These are phyloP conservation scores for Coemansia sp. DNA, from an alignment of 371 early-diverging fungal species.

Conservation along the genomic window DNA sequence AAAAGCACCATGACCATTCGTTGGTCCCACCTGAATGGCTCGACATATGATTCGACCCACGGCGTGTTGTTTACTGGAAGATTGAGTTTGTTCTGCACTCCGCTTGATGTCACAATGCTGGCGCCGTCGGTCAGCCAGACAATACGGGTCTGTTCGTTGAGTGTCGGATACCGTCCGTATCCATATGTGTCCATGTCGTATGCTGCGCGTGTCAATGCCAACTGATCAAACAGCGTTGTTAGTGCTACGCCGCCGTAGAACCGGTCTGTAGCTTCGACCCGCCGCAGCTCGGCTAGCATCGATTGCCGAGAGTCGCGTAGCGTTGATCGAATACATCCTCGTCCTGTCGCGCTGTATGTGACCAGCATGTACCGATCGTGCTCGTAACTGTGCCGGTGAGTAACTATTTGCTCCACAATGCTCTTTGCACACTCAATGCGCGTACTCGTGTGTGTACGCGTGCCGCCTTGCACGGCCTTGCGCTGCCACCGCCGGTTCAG, in stretches of 20 bases:
- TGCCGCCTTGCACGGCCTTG: slow-evolving; percentile 6
- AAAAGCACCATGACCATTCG: slow-evolving; percentile 62
- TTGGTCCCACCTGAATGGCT: slow-evolving; percentile 81
- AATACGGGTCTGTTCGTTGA: slow-evolving; percentile 62
- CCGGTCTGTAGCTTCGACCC: slow-evolving; percentile 59
- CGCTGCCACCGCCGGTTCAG: slow-evolving; percentile 49
- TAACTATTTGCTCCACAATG: slow-evolving; percentile 68
- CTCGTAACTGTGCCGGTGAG: slow-evolving; percentile 54
- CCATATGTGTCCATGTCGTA: slow-evolving; percentile 63
- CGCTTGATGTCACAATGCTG: slow-evolving; percentile 51
- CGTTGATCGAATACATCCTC: slow-evolving; percentile 52
- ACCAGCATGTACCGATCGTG: slow-evolving; percentile 69
- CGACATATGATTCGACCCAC: slow-evolving; percentile 61
- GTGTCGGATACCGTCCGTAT: slow-evolving; percentile 63
- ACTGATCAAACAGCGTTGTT: slow-evolving; percentile 61
- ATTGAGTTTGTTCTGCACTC: slow-evolving; percentile 56
- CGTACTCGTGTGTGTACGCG: slow-evolving; percentile 41
- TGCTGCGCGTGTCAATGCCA: slow-evolving; percentile 59
- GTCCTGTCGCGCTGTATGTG: slow-evolving; percentile 57
- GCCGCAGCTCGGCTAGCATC: slow-evolving; percentile 59
- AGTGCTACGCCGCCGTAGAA: slow-evolving; percentile 63
- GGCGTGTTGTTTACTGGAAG: slow-evolving; percentile 61
- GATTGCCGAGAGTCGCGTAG: slow-evolving; percentile 55
- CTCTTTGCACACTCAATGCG: slow-evolving; percentile 68
- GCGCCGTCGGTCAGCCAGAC: slow-evolving; percentile 74